These are phyloP conservation scores for Erysimum cheiri DNA, from an alignment of 441 rosid genomes.

Conservation along the genomic window DNA sequence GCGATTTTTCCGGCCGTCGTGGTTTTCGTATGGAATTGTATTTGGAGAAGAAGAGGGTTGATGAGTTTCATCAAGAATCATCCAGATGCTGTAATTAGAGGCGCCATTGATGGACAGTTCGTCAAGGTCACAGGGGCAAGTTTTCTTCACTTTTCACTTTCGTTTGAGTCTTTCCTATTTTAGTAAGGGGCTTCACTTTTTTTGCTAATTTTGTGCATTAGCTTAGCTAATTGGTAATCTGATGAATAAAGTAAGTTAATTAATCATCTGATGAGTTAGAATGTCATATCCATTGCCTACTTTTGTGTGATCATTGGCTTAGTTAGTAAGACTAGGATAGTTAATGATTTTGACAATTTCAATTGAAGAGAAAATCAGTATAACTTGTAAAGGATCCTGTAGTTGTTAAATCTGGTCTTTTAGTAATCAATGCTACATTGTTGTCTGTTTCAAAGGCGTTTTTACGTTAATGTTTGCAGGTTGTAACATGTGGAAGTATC, in stretches of 20 bases:
- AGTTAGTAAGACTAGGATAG: neutral
- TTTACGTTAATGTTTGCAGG: slow-evolving; percentile 49
- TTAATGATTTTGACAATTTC: too few species aligned
- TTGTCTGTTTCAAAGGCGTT: neutral
- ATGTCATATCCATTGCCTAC: slow-evolving; percentile 19
- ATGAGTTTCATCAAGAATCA: slow-evolving; percentile 61
- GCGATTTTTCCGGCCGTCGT: slow-evolving; percentile 70
- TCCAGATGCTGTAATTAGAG: slow-evolving; percentile 87
- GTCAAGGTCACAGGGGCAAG: slow-evolving; percentile 95
- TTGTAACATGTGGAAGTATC: slow-evolving; percentile 90
- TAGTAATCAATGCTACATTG: too few species aligned
- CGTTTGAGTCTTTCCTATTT: neutral
- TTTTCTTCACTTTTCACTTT: neutral
- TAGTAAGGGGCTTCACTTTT: neutral
- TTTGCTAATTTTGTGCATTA: neutral
- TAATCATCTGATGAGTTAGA: slow-evolving; percentile 1
- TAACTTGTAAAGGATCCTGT: too few species aligned
- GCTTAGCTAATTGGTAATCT: neutral
- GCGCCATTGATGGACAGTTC: slow-evolving; percentile 84
- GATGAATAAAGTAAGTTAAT: neutral
- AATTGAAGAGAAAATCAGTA: too few species aligned
- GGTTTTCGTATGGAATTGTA: slow-evolving; percentile 73
- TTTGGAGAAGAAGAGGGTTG: slow-evolving; percentile 73
- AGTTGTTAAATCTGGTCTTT: too few species aligned
- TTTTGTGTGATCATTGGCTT: slow-evolving; percentile 5